phyloP scores from a whole-genome alignment of 2,329 filamentous ascomycete species.

The Ophiosphaerella narmari region DNA sequence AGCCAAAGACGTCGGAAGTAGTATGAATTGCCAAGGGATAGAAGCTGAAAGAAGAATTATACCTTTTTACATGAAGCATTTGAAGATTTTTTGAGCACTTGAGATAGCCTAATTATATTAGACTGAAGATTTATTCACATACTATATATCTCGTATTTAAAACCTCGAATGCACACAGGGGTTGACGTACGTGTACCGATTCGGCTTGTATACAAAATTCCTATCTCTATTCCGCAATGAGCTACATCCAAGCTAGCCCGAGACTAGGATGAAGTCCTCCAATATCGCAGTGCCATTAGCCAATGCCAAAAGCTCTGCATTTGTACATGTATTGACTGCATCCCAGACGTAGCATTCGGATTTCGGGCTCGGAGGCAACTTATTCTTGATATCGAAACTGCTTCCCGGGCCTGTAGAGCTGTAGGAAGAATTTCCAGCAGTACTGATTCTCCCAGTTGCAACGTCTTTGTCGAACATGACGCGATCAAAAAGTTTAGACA shows the following conservation, averaged over 20 bases:
- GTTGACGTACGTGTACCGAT: too few relatives aligned
- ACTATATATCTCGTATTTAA: too few relatives aligned
- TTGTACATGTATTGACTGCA: slow-evolving; percentile 11
- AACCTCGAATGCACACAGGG: too few relatives aligned
- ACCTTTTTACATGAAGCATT: too few relatives aligned
- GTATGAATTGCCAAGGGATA: too few relatives aligned
- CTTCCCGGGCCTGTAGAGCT: slow-evolving; percentile 6
- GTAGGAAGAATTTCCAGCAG: slow-evolving; percentile 4
- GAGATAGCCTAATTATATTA: too few relatives aligned
- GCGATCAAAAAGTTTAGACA: slow-evolving; percentile 56
- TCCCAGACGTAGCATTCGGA: slow-evolving; percentile 19
- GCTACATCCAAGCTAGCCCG: neutral
- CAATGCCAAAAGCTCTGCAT: slow-evolving; percentile 10
- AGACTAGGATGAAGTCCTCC: slow-evolving; percentile 14
- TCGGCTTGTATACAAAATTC: too few relatives aligned
- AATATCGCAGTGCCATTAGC: slow-evolving; percentile 12
- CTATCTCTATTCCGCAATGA: too few relatives aligned
- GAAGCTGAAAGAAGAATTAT: too few relatives aligned
- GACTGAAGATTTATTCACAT: too few relatives aligned
- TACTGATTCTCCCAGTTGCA: slow-evolving; percentile 46
- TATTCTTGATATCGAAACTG: slow-evolving; percentile 13
- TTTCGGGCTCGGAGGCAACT: slow-evolving; percentile 4
- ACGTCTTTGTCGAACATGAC: slow-evolving; percentile 52
- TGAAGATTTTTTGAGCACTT: too few relatives aligned
- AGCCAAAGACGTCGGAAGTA: too few relatives aligned